A percentile compares a stretch with the other conserved stretches of the same genome.
Evolutionary conservation across 768 basidiomycete species (phyloP).

Genomic region (Lentinula lateritia): DNA sequence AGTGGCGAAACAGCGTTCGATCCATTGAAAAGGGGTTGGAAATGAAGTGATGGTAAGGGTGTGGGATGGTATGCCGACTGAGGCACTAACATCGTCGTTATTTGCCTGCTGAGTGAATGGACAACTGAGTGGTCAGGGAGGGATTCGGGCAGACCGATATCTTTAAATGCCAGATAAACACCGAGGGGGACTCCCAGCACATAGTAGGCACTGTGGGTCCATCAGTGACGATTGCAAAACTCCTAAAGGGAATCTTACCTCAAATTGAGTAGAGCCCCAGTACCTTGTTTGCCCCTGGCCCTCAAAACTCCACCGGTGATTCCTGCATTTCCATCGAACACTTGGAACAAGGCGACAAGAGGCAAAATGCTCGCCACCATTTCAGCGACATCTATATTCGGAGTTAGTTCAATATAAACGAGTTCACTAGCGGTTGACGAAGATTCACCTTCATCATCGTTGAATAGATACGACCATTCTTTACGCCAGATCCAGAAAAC

Average conservation of each 20-base stretch:
- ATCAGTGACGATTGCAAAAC: not conserved
- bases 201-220: conserved; percentile 43
- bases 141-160: not conserved
- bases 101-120: not conserved
- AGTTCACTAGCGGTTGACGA: no score
- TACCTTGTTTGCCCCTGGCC: conserved; percentile 53
- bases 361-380: conserved; percentile 49
- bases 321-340: conserved; percentile 53
- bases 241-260: not conserved
- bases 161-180: conserved; percentile 48
- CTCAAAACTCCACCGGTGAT: conserved; percentile 56
- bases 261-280: conserved; percentile 49
- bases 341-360: conserved; percentile 51
- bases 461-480: conserved; percentile 72
- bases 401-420: not conserved
- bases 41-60: not conserved
- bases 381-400: conserved; percentile 22
- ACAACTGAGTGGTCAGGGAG: not conserved
- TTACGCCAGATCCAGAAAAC: conserved; percentile 59
- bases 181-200: conserved; percentile 58
- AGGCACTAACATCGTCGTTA: not conserved
- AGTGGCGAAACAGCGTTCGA: not conserved
- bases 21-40: not conserved
- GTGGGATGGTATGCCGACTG: not conserved
- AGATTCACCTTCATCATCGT: conserved; percentile 48